Evolutionary conservation across 495 filamentous ascomycete genomes (phyloP).

Genomic region (Rhizodiscina lignyota): DNA sequence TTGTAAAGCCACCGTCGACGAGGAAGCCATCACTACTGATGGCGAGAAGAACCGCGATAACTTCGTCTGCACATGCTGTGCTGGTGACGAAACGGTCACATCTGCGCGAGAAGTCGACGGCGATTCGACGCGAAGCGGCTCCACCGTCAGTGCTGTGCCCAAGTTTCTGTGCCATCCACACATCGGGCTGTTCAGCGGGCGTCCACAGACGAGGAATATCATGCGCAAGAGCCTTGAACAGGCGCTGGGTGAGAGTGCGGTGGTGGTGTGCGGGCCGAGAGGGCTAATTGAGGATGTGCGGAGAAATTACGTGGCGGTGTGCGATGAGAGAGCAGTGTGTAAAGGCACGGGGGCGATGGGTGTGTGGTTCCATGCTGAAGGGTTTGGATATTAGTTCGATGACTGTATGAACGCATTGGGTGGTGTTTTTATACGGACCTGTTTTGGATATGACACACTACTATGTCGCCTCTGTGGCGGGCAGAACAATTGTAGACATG

Average conservation of each 20-base stretch:
- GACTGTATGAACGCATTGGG: no score
- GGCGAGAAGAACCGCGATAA: no score
- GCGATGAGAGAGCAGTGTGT: slow-evolving; percentile 76
- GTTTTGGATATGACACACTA: no score
- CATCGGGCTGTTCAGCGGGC: slow-evolving; percentile 21
- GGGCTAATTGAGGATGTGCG: slow-evolving; percentile 49
- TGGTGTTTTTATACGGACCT: no score
- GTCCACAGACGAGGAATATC: slow-evolving; percentile 27
- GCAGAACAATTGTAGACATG: no score
- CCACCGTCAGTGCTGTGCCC: slow-evolving; percentile 1
- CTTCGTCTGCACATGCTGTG: slow-evolving; percentile 18
- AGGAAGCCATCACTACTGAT: slow-evolving; percentile 23
- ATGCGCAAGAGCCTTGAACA: slow-evolving; percentile 46
- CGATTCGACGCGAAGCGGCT: slow-evolving; percentile 2
- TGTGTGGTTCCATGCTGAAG: slow-evolving; percentile 32
- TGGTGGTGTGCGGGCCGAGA: slow-evolving; percentile 64
- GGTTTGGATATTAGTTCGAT: slow-evolving; percentile 21
- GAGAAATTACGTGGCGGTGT: slow-evolving; percentile 48
- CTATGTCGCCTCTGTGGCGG: no score
- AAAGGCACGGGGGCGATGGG: slow-evolving; percentile 85
- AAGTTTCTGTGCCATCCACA: slow-evolving; percentile 10
- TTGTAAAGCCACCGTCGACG: slow-evolving; percentile 32
- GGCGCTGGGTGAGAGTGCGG: slow-evolving; percentile 65
- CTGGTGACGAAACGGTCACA: slow-evolving; percentile 8
- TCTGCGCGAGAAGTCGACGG: neutral